These are phyloP conservation scores for Metarhizium guizhouense DNA, from an alignment of 2,329 filamentous ascomycete genomes.

Conservation along the genomic window DNA sequence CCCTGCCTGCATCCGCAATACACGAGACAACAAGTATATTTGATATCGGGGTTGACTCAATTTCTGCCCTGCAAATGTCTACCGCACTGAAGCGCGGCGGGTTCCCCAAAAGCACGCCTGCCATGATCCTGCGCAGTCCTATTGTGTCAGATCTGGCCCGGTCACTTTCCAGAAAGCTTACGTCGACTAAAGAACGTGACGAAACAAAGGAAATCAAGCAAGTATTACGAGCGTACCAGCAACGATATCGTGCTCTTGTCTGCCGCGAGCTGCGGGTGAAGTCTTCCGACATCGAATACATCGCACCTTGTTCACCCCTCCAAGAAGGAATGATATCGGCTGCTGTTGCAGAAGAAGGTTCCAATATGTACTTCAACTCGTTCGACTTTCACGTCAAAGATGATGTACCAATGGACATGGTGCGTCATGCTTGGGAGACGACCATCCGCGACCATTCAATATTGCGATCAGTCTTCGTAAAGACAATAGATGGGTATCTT, in stretches of 20 bases:
- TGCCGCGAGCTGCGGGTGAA: constrained; percentile 43
- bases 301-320: constrained; percentile 75
- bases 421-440: constrained; percentile 50
- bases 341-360: constrained; percentile 44
- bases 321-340: constrained; percentile 80
- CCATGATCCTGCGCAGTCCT: constrained; percentile 57
- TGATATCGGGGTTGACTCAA: constrained; percentile 80
- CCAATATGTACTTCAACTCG: constrained; percentile 64
- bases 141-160: constrained; percentile 37
- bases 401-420: constrained; percentile 30
- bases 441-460: constrained; percentile 49
- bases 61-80: constrained; percentile 67
- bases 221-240: constrained; percentile 52
- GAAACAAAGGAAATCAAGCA: constrained; percentile 45
- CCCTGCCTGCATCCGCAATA: constrained; percentile 33
- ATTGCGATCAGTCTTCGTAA: constrained; percentile 63
- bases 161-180: constrained; percentile 18
- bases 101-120: constrained; percentile 50
- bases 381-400: constrained; percentile 53
- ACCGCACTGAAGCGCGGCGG: constrained; percentile 54
- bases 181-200: constrained; percentile 4
- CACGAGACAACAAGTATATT: constrained; percentile 60
- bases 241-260: constrained; percentile 46
- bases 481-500: constrained; percentile 65
- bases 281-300: constrained; percentile 53